phyloP scores from a whole-genome alignment of 345 rosid genomes.

The Linum lewisii region DNA sequence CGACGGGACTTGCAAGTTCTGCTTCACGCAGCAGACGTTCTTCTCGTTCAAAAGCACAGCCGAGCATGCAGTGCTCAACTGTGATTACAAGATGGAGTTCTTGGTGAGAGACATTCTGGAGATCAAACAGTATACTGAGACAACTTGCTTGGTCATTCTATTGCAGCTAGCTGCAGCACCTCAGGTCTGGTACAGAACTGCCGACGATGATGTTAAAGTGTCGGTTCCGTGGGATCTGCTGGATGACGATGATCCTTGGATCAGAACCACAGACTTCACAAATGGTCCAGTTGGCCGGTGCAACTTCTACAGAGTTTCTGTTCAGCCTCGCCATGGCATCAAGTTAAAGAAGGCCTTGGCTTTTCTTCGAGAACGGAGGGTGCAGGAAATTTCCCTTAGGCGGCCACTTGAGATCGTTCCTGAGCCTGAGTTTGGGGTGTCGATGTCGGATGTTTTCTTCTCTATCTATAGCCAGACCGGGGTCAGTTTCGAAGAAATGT shows the following conservation, averaged over 20 bases:
- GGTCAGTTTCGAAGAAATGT: conserved; percentile 54
- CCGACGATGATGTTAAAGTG: conserved; percentile 58
- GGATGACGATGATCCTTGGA: conserved; percentile 99
- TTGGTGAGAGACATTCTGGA: conserved; percentile 58
- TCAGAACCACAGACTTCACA: conserved; percentile 77
- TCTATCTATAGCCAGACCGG: conserved; percentile 43
- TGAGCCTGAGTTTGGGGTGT: conserved; percentile 61
- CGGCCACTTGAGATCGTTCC: conserved; percentile 31
- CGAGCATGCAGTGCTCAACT: conserved; percentile 49
- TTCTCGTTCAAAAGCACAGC: conserved; percentile 47
- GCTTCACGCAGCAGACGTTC: conserved; percentile 52
- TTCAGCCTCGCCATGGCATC: conserved; percentile 53
- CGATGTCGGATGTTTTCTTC: conserved; percentile 44
- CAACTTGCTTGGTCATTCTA: conserved; percentile 33
- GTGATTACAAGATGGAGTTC: conserved; percentile 78
- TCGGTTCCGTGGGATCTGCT: conserved; percentile 49
- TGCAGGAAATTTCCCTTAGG: conserved; percentile 28
- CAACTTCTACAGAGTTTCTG: conserved; percentile 43
- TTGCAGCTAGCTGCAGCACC: conserved; percentile 75
- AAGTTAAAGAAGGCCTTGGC: conserved; percentile 42
- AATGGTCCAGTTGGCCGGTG: conserved; percentile 70
- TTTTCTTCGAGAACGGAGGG: conserved; percentile 46
- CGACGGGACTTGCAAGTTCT: conserved; percentile 60
- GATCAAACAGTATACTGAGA: conserved; percentile 34
- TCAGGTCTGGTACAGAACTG: conserved; percentile 67